These are phyloP conservation scores for Angomonas ambiguus DNA, from an alignment of 208 protist species.

Conservation along the genomic window DNA sequence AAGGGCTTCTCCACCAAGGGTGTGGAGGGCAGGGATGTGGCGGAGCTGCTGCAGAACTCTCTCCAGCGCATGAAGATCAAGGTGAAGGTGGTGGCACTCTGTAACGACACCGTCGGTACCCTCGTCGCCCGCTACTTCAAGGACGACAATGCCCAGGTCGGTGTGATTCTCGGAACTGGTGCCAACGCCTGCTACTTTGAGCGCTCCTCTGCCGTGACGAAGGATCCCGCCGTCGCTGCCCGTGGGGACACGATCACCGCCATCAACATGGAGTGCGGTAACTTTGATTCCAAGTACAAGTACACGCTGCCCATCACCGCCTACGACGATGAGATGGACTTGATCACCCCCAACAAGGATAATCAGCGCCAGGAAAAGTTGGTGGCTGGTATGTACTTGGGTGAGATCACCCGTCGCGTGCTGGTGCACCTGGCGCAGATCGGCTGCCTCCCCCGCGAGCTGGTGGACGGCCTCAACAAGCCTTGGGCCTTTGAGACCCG, in stretches of 20 bases:
- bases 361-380: constrained; percentile 85
- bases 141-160: constrained; percentile 58
- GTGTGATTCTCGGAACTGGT: constrained; percentile 89
- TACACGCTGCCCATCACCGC: constrained; percentile 60
- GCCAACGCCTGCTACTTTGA: constrained; percentile 91
- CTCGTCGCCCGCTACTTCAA: constrained; percentile 71
- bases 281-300: constrained; percentile 83
- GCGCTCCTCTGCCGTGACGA: constrained; percentile 59
- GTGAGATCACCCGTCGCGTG: constrained; percentile 72
- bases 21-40: constrained; percentile 86
- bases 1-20: constrained; percentile 89
- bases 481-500: constrained; percentile 54
- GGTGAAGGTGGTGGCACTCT: constrained; percentile 79
- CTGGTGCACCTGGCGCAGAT: constrained; percentile 43
- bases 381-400: constrained; percentile 89
- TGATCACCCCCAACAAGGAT: constrained; percentile 54
- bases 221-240: constrained; percentile 49
- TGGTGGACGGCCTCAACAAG: constrained; percentile 32
- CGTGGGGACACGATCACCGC: constrained; percentile 45
- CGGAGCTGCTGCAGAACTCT: constrained; percentile 76
- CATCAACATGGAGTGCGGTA: constrained; percentile 92
- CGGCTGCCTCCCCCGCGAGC: constrained; percentile 46
- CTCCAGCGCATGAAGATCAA: constrained; percentile 56
- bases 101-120: constrained; percentile 92
- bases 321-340: constrained; percentile 74